phyloP scores from a whole-genome alignment of 2,329 filamentous ascomycete genomes.

The Hymenoscyphus fraxineus region DNA sequence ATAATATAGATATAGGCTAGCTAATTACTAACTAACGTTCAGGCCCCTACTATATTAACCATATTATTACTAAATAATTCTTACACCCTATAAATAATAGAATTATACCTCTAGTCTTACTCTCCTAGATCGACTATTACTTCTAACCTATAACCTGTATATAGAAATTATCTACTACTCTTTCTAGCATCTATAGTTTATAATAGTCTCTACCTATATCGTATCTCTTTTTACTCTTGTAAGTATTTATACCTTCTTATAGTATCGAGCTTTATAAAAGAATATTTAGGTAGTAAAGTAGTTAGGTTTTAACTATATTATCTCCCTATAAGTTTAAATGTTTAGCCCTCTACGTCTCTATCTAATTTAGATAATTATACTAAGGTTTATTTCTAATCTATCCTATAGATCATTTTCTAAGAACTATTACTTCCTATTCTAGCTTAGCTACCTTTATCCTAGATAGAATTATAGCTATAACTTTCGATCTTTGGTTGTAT shows the following conservation, averaged over 20 bases:
- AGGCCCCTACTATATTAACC: too few relatives aligned
- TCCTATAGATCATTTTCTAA: neutral
- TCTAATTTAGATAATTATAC: neutral
- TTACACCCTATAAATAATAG: too few relatives aligned
- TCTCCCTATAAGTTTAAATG: neutral
- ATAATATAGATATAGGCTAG: too few relatives aligned
- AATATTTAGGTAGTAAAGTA: neutral
- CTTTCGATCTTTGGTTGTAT: neutral
- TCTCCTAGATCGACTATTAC: too few relatives aligned
- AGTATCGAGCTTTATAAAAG: neutral
- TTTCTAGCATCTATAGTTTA: too few relatives aligned
- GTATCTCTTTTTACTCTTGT: neutral
- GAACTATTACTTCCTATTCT: neutral
- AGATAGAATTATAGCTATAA: neutral
- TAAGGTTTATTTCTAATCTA: neutral
- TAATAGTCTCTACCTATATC: neutral
- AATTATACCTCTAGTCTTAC: too few relatives aligned
- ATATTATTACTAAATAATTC: too few relatives aligned
- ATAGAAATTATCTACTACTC: too few relatives aligned
- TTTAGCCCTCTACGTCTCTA: neutral
- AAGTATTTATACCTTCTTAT: neutral
- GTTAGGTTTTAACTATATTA: too few relatives aligned
- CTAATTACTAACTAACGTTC: too few relatives aligned
- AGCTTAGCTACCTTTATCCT: neutral
- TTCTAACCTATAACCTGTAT: too few relatives aligned